phyloP scores from a whole-genome alignment of 2,329 filamentous ascomycete species.

The Cercospora sp. region DNA sequence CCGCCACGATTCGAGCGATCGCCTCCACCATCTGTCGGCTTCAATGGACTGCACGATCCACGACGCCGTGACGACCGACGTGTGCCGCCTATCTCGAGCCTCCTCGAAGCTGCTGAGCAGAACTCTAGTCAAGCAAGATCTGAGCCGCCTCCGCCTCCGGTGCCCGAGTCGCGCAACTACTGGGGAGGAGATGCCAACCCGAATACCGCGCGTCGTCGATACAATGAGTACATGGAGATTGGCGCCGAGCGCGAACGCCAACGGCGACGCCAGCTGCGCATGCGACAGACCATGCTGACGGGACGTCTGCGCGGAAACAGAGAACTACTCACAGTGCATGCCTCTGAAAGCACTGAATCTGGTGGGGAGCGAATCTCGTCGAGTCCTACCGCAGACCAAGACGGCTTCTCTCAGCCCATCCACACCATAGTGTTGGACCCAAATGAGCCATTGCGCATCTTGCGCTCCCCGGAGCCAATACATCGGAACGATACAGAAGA shows the following conservation, averaged over 20 bases:
- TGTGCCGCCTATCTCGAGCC: constrained; percentile 35
- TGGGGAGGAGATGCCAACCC: constrained; percentile 10
- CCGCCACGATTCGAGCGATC: constrained; percentile 32
- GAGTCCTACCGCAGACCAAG: constrained; percentile 7
- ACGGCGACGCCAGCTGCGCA: constrained; percentile 4
- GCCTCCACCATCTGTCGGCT: constrained; percentile 27
- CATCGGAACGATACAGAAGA: neutral
- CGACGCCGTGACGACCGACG: constrained; percentile 28
- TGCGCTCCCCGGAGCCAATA: constrained; percentile 26
- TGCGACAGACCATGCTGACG: neutral
- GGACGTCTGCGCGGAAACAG: neutral
- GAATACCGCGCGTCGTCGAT: neutral
- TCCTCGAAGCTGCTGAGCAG: constrained; percentile 35
- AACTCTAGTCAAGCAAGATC: neutral
- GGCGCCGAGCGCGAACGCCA: constrained; percentile 7
- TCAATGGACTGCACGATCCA: constrained; percentile 25
- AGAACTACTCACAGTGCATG: neutral
- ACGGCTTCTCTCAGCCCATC: constrained; percentile 12
- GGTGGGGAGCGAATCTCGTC: constrained; percentile 17
- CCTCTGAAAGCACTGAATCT: neutral
- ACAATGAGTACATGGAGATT: constrained; percentile 12
- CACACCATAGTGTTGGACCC: constrained; percentile 20
- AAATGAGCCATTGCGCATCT: constrained; percentile 23
- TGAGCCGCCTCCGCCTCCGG: constrained; percentile 25
- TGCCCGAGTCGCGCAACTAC: constrained; percentile 33